These are phyloP conservation scores for Venturia asperata DNA, from an alignment of 2,329 filamentous ascomycete species.

Conservation along the genomic window DNA sequence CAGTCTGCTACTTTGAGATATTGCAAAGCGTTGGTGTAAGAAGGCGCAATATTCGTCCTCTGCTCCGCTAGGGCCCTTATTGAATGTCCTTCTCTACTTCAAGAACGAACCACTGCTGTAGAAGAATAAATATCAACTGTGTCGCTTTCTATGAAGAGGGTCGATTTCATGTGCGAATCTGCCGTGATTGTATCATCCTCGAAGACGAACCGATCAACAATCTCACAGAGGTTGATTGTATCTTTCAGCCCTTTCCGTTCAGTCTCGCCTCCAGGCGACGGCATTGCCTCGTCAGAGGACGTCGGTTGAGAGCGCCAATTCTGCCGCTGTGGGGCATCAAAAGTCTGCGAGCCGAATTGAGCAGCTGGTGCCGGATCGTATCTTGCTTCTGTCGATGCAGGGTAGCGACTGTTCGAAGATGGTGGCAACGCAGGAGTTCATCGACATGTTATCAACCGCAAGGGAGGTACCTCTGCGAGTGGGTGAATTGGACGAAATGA, in stretches of 20 bases:
- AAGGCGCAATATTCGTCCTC: neutral
- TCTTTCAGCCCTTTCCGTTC: neutral
- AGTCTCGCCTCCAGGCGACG: neutral
- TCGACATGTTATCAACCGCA: neutral
- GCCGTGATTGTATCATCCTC: neutral
- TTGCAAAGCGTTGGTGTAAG: neutral
- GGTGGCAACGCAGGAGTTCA: neutral
- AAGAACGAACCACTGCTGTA: too few species aligned
- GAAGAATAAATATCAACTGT: too few species aligned
- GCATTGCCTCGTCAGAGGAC: neutral
- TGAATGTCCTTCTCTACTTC: neutral
- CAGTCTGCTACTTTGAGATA: neutral
- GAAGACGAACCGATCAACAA: too few species aligned
- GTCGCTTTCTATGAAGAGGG: too few species aligned
- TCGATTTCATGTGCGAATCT: too few species aligned
- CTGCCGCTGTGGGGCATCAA: neutral
- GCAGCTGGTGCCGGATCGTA: neutral
- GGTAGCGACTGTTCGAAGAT: neutral
- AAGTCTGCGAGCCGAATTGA: neutral
- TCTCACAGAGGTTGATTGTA: neutral
- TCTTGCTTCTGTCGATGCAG: neutral
- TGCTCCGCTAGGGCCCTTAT: neutral
- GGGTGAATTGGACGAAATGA: neutral
- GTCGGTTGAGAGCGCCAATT: neutral
- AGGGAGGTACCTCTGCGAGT: neutral